A percentile compares a stretch with the other conserved stretches of the same genome.
These are phyloP conservation scores for Amanita polypyramis DNA, from an alignment of 768 basidiomycete genomes.

Conservation along the genomic window DNA sequence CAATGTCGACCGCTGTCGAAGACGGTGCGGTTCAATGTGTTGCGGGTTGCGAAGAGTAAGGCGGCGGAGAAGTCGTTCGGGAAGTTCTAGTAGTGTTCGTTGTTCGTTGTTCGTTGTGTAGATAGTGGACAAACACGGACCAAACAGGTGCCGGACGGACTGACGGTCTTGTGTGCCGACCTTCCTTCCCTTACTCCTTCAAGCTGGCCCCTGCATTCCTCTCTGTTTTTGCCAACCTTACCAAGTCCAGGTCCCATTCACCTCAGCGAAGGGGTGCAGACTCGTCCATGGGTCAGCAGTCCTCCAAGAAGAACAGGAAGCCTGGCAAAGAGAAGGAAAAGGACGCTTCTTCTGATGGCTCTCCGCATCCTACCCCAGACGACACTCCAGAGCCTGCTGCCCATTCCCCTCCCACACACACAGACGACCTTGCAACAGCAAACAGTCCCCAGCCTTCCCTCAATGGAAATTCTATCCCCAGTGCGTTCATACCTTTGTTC, in stretches of 20 bases:
- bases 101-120: constrained; percentile 11
- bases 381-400: constrained; percentile 27
- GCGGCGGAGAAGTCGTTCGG: constrained; percentile 83
- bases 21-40: constrained; percentile 98
- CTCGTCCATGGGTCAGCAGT: constrained; percentile 70
- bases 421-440: constrained; percentile 27
- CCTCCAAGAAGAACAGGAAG: constrained; percentile 75
- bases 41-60: constrained; percentile 92
- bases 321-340: constrained; percentile 59
- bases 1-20: constrained; percentile 99
- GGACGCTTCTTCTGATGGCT: constrained; percentile 21
- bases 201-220: constrained; percentile 80
- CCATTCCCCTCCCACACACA: constrained; percentile 34
- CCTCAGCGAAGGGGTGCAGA: constrained; percentile 48
- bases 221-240: constrained; percentile 62
- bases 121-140: constrained; percentile 22
- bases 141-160: constrained; percentile 19
- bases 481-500: constrained; percentile 9
- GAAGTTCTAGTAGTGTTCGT: constrained; percentile 74
- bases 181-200: constrained; percentile 14
- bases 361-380: constrained; percentile 28
- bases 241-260: constrained; percentile 65
- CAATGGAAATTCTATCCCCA: constrained; percentile 36
- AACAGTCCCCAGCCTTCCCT: constrained; percentile 27
- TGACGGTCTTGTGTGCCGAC: background rate